Evolutionary conservation across 352 stramenopile species (phyloP), one percentile per base, ranked within the genome.

Genomic region (Phytophthora capsici): DNA sequence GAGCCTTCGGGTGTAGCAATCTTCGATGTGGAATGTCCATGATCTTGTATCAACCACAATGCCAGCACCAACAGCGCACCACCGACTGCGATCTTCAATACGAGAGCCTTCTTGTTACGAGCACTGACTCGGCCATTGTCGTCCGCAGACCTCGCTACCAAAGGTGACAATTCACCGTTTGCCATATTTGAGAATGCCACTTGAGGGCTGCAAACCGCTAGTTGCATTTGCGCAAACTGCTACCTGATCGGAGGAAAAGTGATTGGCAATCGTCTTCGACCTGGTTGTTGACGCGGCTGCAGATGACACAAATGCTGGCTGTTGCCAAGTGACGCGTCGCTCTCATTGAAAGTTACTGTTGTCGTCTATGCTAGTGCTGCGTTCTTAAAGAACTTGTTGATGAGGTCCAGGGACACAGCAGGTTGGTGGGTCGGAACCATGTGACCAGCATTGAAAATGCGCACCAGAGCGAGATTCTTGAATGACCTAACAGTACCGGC

Each of bases 381-480:
- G 53, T 89, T 82, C 50, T 73, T 72, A 40, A 90, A 84, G 71
- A 88, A 88, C 19, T 65, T 65, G 44, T 82, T 73, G 44, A 88
- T 75, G 60, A 88, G 70, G 28, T 77, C 70, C 36, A 84, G 63
- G n/a, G 74, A 59, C n/a, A 57, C 76, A 9, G 54, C 62, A n/a
- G 76, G 78, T 23, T 87, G 74, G 22, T 85, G 73, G 19, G 65
- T 80, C 4, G 80, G 72, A n/a, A 84, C 80, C 76, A 86, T 83
- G 64, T 89, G 80, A 16, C 78, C 78, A 13, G 78, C 76, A 25
- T 86, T 80, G 53, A 73, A 85, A 19, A 89, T 45, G 36, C 79
- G 68, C 6, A 89, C 59, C 22, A 89, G 71, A n/a, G 73, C 66
- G 10, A 89, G 66, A 36, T 75, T 76, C 13, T 71, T 57, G 30